Percentiles rank a stretch among this genome's conserved stretches.
Evolutionary conservation across 2,329 filamentous ascomycete genomes (phyloP).

Genomic region (Colletotrichum sp.): DNA sequence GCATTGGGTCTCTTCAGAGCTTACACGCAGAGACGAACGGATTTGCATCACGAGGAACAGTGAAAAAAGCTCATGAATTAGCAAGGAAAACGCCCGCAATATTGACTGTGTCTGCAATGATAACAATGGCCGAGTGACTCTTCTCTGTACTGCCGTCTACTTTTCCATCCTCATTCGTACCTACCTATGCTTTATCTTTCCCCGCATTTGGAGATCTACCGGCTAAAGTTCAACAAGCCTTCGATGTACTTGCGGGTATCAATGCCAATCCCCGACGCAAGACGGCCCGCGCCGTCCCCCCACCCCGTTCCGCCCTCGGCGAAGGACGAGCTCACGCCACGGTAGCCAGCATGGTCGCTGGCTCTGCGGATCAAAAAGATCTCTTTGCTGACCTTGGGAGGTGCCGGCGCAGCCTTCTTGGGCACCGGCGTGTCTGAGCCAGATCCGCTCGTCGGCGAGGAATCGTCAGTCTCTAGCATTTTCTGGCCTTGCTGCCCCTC

Average conservation of each 20-base stretch:
- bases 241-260: slow-evolving; percentile 80
- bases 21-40: background rate
- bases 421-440: background rate
- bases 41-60: background rate
- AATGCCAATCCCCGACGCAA: slow-evolving; percentile 77
- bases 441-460: background rate
- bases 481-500: background rate
- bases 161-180: background rate
- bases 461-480: background rate
- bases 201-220: slow-evolving; percentile 28
- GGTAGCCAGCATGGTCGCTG: slow-evolving; percentile 56
- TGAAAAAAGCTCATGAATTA: background rate
- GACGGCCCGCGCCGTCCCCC: slow-evolving; percentile 61
- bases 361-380: slow-evolving; percentile 66
- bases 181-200: background rate
- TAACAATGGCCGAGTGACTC: background rate
- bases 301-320: slow-evolving; percentile 46
- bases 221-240: slow-evolving; percentile 68
- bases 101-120: background rate
- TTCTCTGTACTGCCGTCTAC: background rate
- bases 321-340: slow-evolving; percentile 36
- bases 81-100: background rate
- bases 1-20: background rate
- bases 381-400: slow-evolving; percentile 52
- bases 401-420: background rate